Evolutionary conservation across 805 yeast species (phyloP), one percentile per base, ranked within the genome.

Genomic region (Babjeviella inositovora): DNA sequence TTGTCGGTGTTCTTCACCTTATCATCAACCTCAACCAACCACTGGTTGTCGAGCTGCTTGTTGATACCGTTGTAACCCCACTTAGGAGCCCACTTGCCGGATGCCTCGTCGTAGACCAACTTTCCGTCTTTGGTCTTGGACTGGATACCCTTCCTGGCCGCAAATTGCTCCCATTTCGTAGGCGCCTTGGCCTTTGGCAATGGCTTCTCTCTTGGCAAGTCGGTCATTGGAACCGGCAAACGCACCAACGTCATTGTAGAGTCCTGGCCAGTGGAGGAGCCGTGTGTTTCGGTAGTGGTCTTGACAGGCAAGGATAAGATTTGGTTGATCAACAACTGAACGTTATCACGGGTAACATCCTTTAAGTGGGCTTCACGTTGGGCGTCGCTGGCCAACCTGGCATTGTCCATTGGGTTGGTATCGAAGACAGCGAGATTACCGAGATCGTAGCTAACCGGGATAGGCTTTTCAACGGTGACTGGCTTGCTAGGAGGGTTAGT

Each of bases 31-130:
- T 90, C 99, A 28, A 87, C 96, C 42, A 82, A 61, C 98, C 98
- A 90, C 50, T 90, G 96, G 40, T 63, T 54, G 39, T 87, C 97
- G 35, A 72, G 42, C 26, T 70, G 68, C 54, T 90, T 87, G 52
- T 90, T 90, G 51, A 70, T 70, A 41, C 97, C 97, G 34, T 77
- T 74, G 57, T 76, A 87, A 30, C 99, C 99, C 98, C 98, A 90
- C 51, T 84, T 87, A 38, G 93, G 87, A 30, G 76, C 94, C 98
- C 98, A 90, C 51, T 84, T 85, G 24, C 87, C 85, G 15, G 67
- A 53, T 15, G 66, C 90, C 48, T 90, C 97, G 48, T 90, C 94
- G 38, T 56, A 90, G 1, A 80, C 82, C 66, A 74, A 58, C 53
- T 81, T 90, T 22, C 93, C 95, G 14, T 79, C 73, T 47, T 75